phyloP scores from a whole-genome alignment of 2,329 filamentous ascomycete species.

The Lachnellula cervina region DNA sequence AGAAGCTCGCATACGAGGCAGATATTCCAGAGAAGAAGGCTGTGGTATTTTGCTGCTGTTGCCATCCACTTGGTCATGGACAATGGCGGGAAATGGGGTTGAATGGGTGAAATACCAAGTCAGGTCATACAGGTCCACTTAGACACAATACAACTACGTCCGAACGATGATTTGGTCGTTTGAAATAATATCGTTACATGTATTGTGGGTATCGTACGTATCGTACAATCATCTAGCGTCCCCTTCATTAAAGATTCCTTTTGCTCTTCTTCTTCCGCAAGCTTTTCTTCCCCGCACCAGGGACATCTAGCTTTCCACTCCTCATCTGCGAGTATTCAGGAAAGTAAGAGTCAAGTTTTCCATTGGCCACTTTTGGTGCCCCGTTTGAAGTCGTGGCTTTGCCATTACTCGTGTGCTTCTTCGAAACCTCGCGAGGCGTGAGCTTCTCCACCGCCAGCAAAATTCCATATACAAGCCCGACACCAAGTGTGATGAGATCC shows the following conservation, averaged over 20 bases:
- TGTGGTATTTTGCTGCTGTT: too few species aligned
- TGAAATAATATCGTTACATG: too few species aligned
- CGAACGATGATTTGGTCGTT: too few species aligned
- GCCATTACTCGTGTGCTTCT: slow-evolving; percentile 1
- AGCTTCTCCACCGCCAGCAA: background rate
- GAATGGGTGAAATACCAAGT: too few species aligned
- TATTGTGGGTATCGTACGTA: background rate
- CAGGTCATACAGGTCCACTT: too few species aligned
- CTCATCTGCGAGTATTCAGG: background rate
- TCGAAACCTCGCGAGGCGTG: background rate
- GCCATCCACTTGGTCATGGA: too few species aligned
- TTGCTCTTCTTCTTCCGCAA: slow-evolving; percentile 11
- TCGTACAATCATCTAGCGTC: background rate
- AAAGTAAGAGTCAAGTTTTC: background rate
- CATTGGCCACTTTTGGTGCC: background rate
- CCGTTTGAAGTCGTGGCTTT: background rate
- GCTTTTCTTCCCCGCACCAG: slow-evolving; percentile 5
- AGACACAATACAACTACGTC: too few species aligned
- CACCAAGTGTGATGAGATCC: slow-evolving; percentile 38
- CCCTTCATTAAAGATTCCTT: background rate
- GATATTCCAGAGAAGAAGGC: too few species aligned
- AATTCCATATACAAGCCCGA: slow-evolving; percentile 17
- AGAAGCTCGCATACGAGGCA: too few species aligned
- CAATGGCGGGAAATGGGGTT: too few species aligned
- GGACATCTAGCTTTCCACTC: slow-evolving; percentile 5